Base-by-base conservation (phyloP, 2,329 filamentous ascomycete genomes). In the Clarireedia monteithiana region DNA sequence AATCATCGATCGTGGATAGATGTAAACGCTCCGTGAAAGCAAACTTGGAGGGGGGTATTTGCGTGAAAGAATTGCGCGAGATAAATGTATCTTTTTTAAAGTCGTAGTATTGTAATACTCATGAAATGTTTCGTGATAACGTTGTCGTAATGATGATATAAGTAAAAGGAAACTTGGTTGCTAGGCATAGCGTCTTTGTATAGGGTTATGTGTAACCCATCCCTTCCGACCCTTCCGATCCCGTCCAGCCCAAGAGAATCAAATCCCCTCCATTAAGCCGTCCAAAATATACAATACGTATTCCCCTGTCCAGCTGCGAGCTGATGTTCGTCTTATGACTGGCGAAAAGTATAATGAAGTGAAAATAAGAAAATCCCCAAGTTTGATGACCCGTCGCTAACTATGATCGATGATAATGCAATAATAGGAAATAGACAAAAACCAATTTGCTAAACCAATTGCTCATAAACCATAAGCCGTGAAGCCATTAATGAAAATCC, bases 401-500 rank as follows among this genome's bases (percentile, higher is more conserved):
- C 53, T 55, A 55, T 55, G 53, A 55, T 55, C 47, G 53, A 55
- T 55, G 47, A 42, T 50, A 27, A 55, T 55, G 53, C 53, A 45
- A 44, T 27, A 55, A 49, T 44, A 44, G 39, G 27, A 45, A 26
- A 50, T 15, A 42, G 5, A 44, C 59, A 55, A 53, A 53, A 53
- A 48, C 24, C 23, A 54, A 40, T 40, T 53, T 24, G 17, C 26
- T 23, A 40, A 38, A 38, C 50, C 23, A 23, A 55, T 27, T 50
- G 44, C 53, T 45, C 40, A 48, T 26, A 53, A 27, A 23, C 51
- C 52, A 48, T 55, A 26, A 48, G 53, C 46, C 50, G 58, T 56
- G 51, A 49, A 56, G 57, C 53, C 69, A 69, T 48, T 68, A 69
- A 65, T 57, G 59, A 65, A 67, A 66, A 67, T 62, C 64, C 64